These are phyloP conservation scores for Podospora pseudoanserina DNA, from an alignment of 495 filamentous ascomycete genomes.

Conservation along the genomic window DNA sequence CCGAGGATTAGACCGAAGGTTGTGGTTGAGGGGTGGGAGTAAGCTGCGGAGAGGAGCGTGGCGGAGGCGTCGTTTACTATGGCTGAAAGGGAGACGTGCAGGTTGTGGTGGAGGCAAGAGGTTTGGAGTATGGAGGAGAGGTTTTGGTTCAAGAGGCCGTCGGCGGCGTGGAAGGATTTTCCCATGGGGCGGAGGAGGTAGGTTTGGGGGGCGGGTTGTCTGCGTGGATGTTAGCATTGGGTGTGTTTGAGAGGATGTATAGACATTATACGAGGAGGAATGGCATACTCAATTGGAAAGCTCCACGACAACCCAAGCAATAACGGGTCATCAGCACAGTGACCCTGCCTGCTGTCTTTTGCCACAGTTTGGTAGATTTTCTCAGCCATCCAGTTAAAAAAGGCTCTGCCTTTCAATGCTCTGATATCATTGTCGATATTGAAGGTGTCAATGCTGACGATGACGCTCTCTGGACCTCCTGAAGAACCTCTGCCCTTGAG, in stretches of 20 bases:
- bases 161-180: conserved; percentile 65
- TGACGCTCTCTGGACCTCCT: conserved; percentile 29
- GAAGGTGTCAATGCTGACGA: conserved; percentile 47
- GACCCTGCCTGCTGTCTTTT: conserved; percentile 32
- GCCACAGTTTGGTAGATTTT: conserved; percentile 59
- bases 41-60: conserved; percentile 74
- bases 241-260: conserved; percentile 6
- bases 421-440: conserved; percentile 49
- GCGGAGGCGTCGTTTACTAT: conserved; percentile 85
- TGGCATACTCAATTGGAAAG: conserved; percentile 75
- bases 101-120: conserved; percentile 41
- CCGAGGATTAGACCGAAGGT: conserved; percentile 55
- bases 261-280: conserved; percentile 13
- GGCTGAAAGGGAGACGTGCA: conserved; percentile 64
- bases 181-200: conserved; percentile 80
- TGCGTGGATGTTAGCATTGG: conserved; percentile 26
- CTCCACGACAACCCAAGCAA: conserved; percentile 77
- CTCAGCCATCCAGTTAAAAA: conserved; percentile 82
- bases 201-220: conserved; percentile 71
- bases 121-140: conserved; percentile 50
- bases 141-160: conserved; percentile 49
- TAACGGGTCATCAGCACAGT: conserved; percentile 33
- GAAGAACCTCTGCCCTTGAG: conserved; percentile 45
- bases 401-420: conserved; percentile 43
- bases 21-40: conserved; percentile 64